Base-by-base conservation (phyloP, 306 rosid genomes). In the Acacia acuminata region DNA sequence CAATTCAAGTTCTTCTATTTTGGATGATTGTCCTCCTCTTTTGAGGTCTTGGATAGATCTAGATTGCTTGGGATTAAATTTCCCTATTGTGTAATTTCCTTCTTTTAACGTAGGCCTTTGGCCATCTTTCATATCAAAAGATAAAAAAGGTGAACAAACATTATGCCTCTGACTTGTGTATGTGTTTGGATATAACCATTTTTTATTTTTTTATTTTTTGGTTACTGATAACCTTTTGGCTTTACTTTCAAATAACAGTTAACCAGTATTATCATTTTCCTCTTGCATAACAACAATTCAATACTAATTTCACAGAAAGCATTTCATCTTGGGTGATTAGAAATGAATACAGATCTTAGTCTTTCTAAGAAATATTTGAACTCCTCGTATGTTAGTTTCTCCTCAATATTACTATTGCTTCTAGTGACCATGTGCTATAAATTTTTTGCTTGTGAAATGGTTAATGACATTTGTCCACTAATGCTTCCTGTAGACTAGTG, bases 401-500 rank as follows among this genome's bases (percentile, higher is more conserved):
- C 80, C 24, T 72, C 79, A 60, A 75, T 67, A 47, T 24, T 45
- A 47, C 10, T 81, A 56, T 81, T 83, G 68, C 79, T 48, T 73
- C 13, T 73, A 77, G 66, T 68, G 68, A 56, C 34, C 30, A 67
- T 55, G 72, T 3, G 75, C 65, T 58, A 67, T 58, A 22, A 25
- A 47, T 36, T 72, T 5, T 24, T 34, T 40, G 24, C 25, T 20
- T 60, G 40, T 67, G 45, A 44, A 24, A 55, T 22, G 34, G 25
- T 71, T 53, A 44, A 48, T 30, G 25, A 79, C 27, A 30, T 73
- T 80, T 53, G 17, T 43, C 64, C 15, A n/a, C 63, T 36, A 53
- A 53, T 65, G 34, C 24, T 82, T 63, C 82, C 82, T 85, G 88
- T 96, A 93, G 98, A 95, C 97, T 13, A 93, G 98, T 82, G 96